These are phyloP conservation scores for Ceratobasidium sp. DNA, from an alignment of 1,284 basidiomycete genomes.

Conservation along the genomic window DNA sequence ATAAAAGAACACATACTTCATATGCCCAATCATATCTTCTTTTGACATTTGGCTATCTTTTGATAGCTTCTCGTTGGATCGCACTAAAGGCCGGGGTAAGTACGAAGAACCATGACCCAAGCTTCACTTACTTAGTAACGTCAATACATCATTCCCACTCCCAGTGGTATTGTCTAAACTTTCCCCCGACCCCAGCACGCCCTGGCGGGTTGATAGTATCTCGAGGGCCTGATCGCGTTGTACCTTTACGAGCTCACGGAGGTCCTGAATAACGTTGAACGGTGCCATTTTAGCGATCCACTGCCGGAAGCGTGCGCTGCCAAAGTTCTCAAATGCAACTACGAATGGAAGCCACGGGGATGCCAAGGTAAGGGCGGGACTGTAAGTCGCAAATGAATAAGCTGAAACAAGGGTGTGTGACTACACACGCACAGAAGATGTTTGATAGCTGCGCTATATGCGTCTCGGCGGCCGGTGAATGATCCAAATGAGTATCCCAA, in stretches of 20 bases:
- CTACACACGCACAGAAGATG: constrained; percentile 57
- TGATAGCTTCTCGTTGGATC: constrained; percentile 44
- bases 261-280: neutral
- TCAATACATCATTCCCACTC: constrained; percentile 17
- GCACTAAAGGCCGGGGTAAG: neutral
- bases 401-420: constrained; percentile 50
- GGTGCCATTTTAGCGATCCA: constrained; percentile 4
- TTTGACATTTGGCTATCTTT: constrained; percentile 35
- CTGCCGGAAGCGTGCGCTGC: constrained; percentile 6
- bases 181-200: neutral
- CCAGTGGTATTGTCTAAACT: neutral
- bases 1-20: constrained; percentile 10
- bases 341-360: neutral
- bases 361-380: neutral
- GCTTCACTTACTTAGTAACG: constrained; percentile 13
- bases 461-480: neutral
- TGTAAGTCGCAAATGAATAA: neutral
- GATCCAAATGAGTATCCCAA: constrained; percentile 11
- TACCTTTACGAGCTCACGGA: neutral
- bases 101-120: neutral
- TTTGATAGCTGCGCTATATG: constrained; percentile 49
- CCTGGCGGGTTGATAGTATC: constrained; percentile 5
- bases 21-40: constrained; percentile 51
- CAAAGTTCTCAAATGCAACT: constrained; percentile 1
- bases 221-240: constrained; percentile 13